Percentiles rank a stretch among this genome's conserved stretches.
phyloP scores from a whole-genome alignment of 345 rosid genomes.

The Salix koriyanagi region DNA sequence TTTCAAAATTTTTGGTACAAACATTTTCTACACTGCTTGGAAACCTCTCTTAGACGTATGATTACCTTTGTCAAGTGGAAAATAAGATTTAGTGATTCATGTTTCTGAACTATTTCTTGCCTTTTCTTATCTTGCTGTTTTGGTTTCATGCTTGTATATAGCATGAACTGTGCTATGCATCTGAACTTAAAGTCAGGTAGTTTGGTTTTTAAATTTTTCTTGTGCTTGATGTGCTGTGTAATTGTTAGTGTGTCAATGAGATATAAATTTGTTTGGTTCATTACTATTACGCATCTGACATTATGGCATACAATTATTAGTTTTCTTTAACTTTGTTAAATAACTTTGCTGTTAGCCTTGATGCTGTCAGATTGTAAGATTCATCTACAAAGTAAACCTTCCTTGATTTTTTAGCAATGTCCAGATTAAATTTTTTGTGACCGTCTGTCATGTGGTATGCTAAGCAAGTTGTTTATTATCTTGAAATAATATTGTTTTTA shows the following conservation, averaged over 20 bases:
- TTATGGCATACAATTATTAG: not conserved
- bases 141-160: not conserved
- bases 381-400: not conserved
- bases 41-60: constrained; percentile 7
- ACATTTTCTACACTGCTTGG: constrained; percentile 9
- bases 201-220: not conserved
- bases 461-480: not conserved
- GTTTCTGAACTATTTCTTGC: not conserved
- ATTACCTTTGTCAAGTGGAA: constrained; percentile 8
- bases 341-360: constrained; percentile 5
- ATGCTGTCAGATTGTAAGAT: not conserved
- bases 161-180: not conserved
- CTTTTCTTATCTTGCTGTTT: not conserved
- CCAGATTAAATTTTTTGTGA: not conserved
- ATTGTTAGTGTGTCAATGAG: not conserved
- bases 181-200: not conserved
- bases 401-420: not conserved
- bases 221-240: not conserved
- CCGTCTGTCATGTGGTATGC: not conserved
- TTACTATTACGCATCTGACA: not conserved
- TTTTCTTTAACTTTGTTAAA: constrained; percentile 4
- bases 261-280: not conserved
- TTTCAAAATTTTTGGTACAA: constrained; percentile 15
- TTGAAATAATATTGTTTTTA: not conserved
- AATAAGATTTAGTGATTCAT: constrained; percentile 16